phyloP scores from a whole-genome alignment of 169 alveolate species.

The Cytauxzoon felis region DNA sequence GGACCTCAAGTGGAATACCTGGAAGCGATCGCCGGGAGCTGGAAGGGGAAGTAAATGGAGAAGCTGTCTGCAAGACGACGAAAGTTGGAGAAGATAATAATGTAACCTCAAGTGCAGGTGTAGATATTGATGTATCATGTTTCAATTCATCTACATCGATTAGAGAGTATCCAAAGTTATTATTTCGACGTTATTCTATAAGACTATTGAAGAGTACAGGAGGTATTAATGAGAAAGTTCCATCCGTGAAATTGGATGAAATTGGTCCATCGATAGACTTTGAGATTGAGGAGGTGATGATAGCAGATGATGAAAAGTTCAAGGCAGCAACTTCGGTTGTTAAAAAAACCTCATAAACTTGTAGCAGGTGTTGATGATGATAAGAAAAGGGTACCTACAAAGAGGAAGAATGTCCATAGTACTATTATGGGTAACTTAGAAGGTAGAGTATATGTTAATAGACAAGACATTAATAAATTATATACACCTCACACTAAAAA shows the following conservation, averaged over 20 bases:
- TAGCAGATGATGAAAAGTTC: slow-evolving; percentile 29
- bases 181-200: slow-evolving; percentile 42
- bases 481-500: slow-evolving; percentile 55
- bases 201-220: slow-evolving; percentile 13
- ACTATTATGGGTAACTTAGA: slow-evolving; percentile 46
- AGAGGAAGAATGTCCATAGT: slow-evolving; percentile 40
- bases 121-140: background rate
- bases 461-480: slow-evolving; percentile 36
- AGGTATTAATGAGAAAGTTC: slow-evolving; percentile 1
- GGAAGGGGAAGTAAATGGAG: background rate
- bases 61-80: no score
- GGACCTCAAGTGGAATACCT: no score
- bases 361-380: slow-evolving; percentile 22
- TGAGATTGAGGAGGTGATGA: slow-evolving; percentile 26
- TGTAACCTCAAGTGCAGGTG: slow-evolving; percentile 4
- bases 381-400: background rate
- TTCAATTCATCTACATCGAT: background rate
- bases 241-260: slow-evolving; percentile 39
- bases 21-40: no score
- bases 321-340: slow-evolving; percentile 33
- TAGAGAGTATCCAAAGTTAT: background rate
- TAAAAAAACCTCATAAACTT: slow-evolving; percentile 34
- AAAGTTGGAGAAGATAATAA: no score
- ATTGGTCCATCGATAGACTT: slow-evolving; percentile 57
- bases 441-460: slow-evolving; percentile 41